Conservation (phyloP, 2,329 filamentous ascomycete genomes). For the Pseudopithomyces chartarum region DNA sequence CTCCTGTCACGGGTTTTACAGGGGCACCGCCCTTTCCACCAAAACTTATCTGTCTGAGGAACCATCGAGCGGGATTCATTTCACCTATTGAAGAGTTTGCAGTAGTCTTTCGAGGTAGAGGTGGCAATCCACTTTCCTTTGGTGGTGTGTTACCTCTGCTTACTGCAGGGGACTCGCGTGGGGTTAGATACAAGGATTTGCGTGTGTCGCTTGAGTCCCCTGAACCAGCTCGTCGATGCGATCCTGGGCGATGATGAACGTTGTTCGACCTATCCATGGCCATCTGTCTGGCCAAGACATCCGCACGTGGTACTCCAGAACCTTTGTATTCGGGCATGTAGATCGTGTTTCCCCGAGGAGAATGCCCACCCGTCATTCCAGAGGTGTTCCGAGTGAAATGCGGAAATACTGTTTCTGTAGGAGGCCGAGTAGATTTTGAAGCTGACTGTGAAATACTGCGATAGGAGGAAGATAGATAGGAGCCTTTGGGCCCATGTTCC, state of each 20-base stretch:
- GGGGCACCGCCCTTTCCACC: constrained; percentile 35
- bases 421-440: constrained; percentile 28
- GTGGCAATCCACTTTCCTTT: constrained; percentile 23
- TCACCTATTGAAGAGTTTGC: constrained; percentile 17
- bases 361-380: constrained; percentile 23
- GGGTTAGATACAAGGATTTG: constrained; percentile 23
- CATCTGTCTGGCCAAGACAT: constrained; percentile 37
- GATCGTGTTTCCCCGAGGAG: constrained; percentile 23
- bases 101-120: constrained; percentile 11
- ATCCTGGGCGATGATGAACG: constrained; percentile 13
- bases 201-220: constrained; percentile 29
- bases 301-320: constrained; percentile 31
- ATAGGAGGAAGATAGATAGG: constrained; percentile 37
- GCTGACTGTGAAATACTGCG: constrained; percentile 28
- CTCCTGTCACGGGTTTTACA: constrained; percentile 34
- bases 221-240: constrained; percentile 30
- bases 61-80: constrained; percentile 35
- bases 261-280: constrained; percentile 15
- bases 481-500: constrained; percentile 22
- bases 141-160: constrained; percentile 39
- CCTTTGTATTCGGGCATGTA: constrained; percentile 16
- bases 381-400: constrained; percentile 28
- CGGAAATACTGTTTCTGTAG: constrained; percentile 28
- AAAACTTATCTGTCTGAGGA: constrained; percentile 47
- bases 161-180: constrained; percentile 32